Conservation (phyloP, 139 green algal species). For the Tetradesmus obliquus region DNA sequence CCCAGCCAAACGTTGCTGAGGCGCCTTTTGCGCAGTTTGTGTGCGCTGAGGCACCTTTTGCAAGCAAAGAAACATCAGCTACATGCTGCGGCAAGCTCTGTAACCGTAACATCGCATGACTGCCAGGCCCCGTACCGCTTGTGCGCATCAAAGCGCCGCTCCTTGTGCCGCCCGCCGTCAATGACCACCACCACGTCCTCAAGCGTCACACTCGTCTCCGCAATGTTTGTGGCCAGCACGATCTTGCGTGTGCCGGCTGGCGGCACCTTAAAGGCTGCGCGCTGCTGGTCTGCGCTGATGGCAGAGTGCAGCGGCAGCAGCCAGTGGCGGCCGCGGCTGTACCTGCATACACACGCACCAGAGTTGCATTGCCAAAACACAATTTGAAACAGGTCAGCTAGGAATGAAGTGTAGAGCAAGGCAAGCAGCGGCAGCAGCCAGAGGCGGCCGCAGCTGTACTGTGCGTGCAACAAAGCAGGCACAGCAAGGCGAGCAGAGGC, state of each 20-base stretch:
- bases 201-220: constrained; percentile 97
- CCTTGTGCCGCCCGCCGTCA: constrained; percentile 87
- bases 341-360: not conserved
- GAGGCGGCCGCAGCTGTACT: too few relatives aligned
- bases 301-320: constrained; percentile 89
- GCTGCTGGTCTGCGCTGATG: constrained; percentile 81
- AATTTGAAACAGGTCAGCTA: too few relatives aligned
- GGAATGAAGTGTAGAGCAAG: too few relatives aligned
- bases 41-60: too few relatives aligned
- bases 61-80: too few relatives aligned
- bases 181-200: constrained; percentile 96
- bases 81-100: too few relatives aligned
- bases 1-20: too few relatives aligned
- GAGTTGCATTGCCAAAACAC: not conserved
- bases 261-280: constrained; percentile 66
- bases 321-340: constrained; percentile 33
- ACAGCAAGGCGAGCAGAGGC: too few relatives aligned
- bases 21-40: too few relatives aligned
- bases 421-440: too few relatives aligned
- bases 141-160: constrained; percentile 61
- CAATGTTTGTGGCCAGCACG: constrained; percentile 97
- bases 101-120: not conserved
- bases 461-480: too few relatives aligned
- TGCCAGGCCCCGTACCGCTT: not conserved
- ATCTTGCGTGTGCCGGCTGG: constrained; percentile 78